A percentile compares a stretch with the other conserved stretches of the same genome.
These are phyloP conservation scores for Tanacetum coccineum DNA, from an alignment of 129 eudicot species.

Conservation along the genomic window DNA sequence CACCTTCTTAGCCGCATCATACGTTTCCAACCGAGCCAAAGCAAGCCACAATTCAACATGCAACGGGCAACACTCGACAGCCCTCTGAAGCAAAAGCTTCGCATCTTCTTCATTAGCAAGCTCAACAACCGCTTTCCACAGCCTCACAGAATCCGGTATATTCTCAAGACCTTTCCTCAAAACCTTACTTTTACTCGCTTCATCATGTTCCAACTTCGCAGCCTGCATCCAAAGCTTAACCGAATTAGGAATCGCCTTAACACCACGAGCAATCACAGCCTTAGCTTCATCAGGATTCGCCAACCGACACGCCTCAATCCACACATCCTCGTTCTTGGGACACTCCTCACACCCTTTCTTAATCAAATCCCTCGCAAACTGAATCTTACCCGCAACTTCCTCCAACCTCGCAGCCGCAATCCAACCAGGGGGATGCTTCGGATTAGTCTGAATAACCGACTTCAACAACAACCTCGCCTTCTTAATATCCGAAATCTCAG, in stretches of 20 bases:
- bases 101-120: conserved; percentile 90
- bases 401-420: conserved; percentile 90
- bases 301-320: conserved; percentile 91
- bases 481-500: conserved; percentile 87
- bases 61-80: conserved; percentile 93
- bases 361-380: conserved; percentile 65
- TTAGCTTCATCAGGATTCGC: conserved; percentile 69
- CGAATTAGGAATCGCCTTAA: conserved; percentile 80
- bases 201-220: conserved; percentile 75
- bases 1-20: conserved; percentile 81
- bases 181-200: conserved; percentile 67
- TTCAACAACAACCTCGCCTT: conserved; percentile 80
- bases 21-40: conserved; percentile 77
- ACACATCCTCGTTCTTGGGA: conserved; percentile 87
- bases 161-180: conserved; percentile 86
- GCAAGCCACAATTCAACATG: conserved; percentile 94
- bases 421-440: conserved; percentile 95
- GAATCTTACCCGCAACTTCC: conserved; percentile 86
- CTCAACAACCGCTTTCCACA: conserved; percentile 96
- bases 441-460: conserved; percentile 84
- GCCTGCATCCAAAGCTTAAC: conserved; percentile 96
- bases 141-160: conserved; percentile 87
- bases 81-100: conserved; percentile 66
- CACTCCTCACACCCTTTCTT: conserved; percentile 85
- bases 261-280: conserved; percentile 92